Base-by-base conservation (phyloP, 345 rosid species). In the Bretschneidera sinensis region DNA sequence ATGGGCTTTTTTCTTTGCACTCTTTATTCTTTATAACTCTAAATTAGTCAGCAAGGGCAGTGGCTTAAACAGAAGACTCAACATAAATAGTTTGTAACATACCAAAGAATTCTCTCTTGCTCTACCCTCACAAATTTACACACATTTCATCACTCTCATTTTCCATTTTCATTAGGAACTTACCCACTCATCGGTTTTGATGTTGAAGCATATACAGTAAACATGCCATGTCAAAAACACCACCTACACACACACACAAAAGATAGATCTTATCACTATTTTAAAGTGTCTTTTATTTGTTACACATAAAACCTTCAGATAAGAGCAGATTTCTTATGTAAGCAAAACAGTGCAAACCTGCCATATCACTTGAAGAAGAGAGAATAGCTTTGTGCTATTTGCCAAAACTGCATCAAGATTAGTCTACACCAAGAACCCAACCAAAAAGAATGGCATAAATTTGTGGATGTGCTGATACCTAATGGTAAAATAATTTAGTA, bases 181-280 rank as follows among this genome's bases (percentile, higher is more conserved):
- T 71, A 86, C 92, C 92, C 92, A 83, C 55, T 86, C 89, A 54
- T 86, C 92, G 11, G 92, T 83, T 60, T 63, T 76, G 68, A 86
- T 71, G 74, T 86, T 86, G 68, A 76, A 74, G 70, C 83, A 79
- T 19, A 83, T 54, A 60, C 92, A 86, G 63, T 86, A 79, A 14
- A 78, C 25, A 71, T 86, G 87, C 92, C 92, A 86, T 24, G 60
- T 58, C 48, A 79, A 54, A 62, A 86, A 86, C 31, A 70, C 31
- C 0, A 54, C 83, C 92, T 86, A 59, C 64, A 68, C 23, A n/a
- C n/a, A n/a, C n/a, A 57, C 53, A 66, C 2, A 73, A 48, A 20
- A 1, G 21, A 55, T 48, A 35, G n/a, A 16, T n/a, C 31, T 33
- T 17, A 55, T 7, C 57, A 48, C 31, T 17, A n/a, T n/a, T n/a